Percentiles rank a stretch among this genome's conserved stretches.
phyloP scores from a whole-genome alignment of 2,329 filamentous ascomycete species.

The Diaporthe caulivora region DNA sequence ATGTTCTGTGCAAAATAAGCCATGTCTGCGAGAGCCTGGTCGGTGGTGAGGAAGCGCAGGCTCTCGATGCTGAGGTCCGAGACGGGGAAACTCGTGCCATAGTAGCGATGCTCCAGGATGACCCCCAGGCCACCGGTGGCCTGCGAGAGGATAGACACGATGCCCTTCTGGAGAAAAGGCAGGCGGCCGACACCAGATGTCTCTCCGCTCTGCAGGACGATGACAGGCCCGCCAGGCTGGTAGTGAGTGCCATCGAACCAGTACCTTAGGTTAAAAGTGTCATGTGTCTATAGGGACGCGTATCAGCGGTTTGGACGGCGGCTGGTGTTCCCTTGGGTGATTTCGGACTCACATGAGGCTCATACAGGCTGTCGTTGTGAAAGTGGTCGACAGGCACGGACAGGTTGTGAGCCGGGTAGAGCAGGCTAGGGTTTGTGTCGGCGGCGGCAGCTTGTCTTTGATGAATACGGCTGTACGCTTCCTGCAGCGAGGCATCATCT shows the following conservation, averaged over 20 bases:
- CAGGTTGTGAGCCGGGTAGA: constrained; percentile 56
- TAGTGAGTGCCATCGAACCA: constrained; percentile 87
- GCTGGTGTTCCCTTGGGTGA: neutral
- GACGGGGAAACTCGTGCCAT: constrained; percentile 80
- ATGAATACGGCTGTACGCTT: constrained; percentile 7
- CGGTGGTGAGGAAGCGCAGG: constrained; percentile 84
- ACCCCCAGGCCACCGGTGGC: constrained; percentile 82
- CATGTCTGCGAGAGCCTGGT: constrained; percentile 84
- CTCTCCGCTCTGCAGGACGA: constrained; percentile 82
- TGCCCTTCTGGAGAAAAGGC: constrained; percentile 81
- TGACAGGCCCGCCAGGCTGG: constrained; percentile 81
- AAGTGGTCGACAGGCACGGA: constrained; percentile 81
- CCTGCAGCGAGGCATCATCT: constrained; percentile 13
- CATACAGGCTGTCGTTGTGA: constrained; percentile 82
- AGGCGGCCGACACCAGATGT: constrained; percentile 73
- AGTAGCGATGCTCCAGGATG: constrained; percentile 89
- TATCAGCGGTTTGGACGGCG: neutral
- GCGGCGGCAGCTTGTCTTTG: neutral
- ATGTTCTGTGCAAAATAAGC: constrained; percentile 84
- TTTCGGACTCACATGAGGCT: constrained; percentile 68
- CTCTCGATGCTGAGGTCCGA: constrained; percentile 75
- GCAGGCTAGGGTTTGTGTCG: constrained; percentile 34
- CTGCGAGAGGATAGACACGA: constrained; percentile 77
- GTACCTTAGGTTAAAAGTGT: constrained; percentile 78
- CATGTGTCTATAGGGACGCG: constrained; percentile 57